A percentile compares a stretch with the other conserved stretches of the same genome.
Evolutionary conservation across 1,284 basidiomycete species (phyloP).

Genomic region (Xerocomus nothofagi): DNA sequence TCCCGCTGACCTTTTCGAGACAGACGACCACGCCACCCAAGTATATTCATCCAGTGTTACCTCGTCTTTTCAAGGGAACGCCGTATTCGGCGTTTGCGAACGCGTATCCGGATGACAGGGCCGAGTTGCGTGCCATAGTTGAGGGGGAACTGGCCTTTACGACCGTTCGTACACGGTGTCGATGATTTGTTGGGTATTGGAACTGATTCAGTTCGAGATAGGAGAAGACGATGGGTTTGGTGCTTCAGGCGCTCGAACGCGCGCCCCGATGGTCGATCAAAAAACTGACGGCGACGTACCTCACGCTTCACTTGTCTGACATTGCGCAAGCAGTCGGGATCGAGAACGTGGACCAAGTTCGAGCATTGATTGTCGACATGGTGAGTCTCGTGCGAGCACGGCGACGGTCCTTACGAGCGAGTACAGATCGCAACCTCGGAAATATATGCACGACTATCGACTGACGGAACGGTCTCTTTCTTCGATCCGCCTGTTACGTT

Average conservation of each 20-base stretch:
- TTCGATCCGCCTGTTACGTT: conserved; percentile 60
- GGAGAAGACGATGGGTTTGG: conserved; percentile 73
- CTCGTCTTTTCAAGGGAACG: conserved; percentile 59
- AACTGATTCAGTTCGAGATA: conserved; percentile 31
- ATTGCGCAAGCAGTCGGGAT: conserved; percentile 65
- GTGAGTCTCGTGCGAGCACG: conserved; percentile 37
- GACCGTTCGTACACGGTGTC: conserved; percentile 40
- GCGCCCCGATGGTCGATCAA: conserved; percentile 74
- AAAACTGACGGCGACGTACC: conserved; percentile 76
- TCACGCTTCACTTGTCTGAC: conserved; percentile 69
- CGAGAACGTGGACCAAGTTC: conserved; percentile 53
- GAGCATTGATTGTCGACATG: conserved; percentile 66
- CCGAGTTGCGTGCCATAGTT: conserved; percentile 43
- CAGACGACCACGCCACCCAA: conserved; percentile 62
- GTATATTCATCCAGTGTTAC: conserved; percentile 59
- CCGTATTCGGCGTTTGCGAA: conserved; percentile 61
- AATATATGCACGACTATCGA: conserved; percentile 63
- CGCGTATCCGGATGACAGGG: conserved; percentile 57
- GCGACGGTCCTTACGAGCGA: background rate
- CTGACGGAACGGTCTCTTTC: conserved; percentile 70
- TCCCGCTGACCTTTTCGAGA: conserved; percentile 7
- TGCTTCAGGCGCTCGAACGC: conserved; percentile 61
- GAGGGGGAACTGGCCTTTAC: conserved; percentile 57
- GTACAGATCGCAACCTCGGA: conserved; percentile 67
- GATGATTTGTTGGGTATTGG: background rate